A percentile compares a stretch with the other conserved stretches of the same genome.
phyloP scores from a whole-genome alignment of 306 rosid species.

The Cucurbita argyrosperma region DNA sequence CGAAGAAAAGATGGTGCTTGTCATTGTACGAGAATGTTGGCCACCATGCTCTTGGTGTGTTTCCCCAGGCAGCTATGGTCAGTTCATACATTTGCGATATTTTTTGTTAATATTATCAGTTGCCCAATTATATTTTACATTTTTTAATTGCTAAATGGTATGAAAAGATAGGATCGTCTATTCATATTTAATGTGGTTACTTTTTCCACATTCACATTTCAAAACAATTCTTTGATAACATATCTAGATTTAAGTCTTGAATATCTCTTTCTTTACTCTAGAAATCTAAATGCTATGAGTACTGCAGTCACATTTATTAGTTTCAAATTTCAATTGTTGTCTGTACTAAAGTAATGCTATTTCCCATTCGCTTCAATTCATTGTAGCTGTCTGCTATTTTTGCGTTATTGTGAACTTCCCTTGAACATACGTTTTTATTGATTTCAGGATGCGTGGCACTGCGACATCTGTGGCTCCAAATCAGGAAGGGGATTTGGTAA shows the following conservation, averaged over 20 bases:
- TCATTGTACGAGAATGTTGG: conserved; percentile 78
- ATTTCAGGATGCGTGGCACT: conserved; percentile 85
- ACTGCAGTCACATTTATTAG: neutral
- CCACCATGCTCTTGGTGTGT: conserved; percentile 82
- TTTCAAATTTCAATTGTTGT: neutral
- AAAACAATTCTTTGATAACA: neutral
- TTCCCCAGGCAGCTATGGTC: conserved; percentile 90
- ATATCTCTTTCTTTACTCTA: neutral
- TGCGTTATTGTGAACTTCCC: neutral
- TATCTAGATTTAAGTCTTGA: neutral
- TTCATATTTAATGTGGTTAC: neutral
- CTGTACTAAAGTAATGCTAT: neutral
- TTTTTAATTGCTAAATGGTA: neutral
- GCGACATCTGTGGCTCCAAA: conserved; percentile 84
- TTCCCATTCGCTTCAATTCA: neutral
- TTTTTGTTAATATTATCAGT: neutral
- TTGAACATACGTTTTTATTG: neutral
- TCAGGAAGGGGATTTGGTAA: conserved; percentile 99
- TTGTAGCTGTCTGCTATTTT: neutral
- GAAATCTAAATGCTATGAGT: neutral
- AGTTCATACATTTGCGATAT: conserved; percentile 5
- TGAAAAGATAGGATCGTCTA: neutral
- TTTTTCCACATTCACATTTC: neutral
- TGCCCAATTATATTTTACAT: neutral
- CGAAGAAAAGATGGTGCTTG: conserved; percentile 94